Evolutionary conservation across 164 flowering plant species (phyloP).

Genomic region (Tinospora cordifolia): DNA sequence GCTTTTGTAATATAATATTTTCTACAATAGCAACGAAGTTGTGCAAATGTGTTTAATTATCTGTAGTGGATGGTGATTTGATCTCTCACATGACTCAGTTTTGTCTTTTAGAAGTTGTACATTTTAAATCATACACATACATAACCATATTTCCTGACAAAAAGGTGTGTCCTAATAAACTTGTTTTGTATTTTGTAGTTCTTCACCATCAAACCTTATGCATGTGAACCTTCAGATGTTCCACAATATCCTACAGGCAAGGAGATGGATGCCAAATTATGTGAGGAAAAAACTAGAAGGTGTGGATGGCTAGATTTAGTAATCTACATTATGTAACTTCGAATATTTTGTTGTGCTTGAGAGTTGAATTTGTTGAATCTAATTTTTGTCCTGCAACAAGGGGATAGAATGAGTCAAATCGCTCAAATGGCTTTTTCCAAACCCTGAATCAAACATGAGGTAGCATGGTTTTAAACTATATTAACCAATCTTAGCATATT

Average conservation of each 20-base stretch:
- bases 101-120: neutral
- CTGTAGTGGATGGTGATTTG: too few relatives aligned
- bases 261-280: slow-evolving; percentile 87
- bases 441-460: too few relatives aligned
- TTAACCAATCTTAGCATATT: too few relatives aligned
- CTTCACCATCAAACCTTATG: slow-evolving; percentile 71
- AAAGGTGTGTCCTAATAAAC: too few relatives aligned
- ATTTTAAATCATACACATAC: too few relatives aligned
- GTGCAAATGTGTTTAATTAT: too few relatives aligned
- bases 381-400: neutral
- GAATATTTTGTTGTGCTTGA: neutral
- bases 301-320: slow-evolving; percentile 13
- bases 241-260: slow-evolving; percentile 92
- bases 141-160: too few relatives aligned
- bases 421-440: too few relatives aligned
- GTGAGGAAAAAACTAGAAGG: slow-evolving; percentile 93
- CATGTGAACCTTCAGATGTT: slow-evolving; percentile 86
- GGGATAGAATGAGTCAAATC: too few relatives aligned
- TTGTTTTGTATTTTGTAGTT: slow-evolving; percentile 43
- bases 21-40: too few relatives aligned
- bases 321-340: neutral
- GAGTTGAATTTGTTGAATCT: neutral
- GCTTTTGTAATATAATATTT: too few relatives aligned
- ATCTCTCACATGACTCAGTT: neutral
- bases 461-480: too few relatives aligned